Evolutionary conservation across 208 protist genomes (phyloP).

Genomic region (Trypanosomatidae sp.): DNA sequence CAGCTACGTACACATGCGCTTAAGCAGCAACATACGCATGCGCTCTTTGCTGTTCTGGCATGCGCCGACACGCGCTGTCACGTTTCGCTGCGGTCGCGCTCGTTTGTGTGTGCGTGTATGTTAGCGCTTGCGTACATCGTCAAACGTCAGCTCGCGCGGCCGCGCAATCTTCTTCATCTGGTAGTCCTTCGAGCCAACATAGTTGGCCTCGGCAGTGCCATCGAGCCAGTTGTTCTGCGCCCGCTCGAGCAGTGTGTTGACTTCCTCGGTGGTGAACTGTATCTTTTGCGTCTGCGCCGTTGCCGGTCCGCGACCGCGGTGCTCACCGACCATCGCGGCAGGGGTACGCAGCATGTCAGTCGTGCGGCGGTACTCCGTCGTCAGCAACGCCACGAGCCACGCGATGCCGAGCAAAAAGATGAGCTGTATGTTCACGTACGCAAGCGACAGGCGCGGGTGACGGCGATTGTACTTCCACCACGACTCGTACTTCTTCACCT

Average conservation of each 20-base stretch:
- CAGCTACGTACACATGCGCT: no score
- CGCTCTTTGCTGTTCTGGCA: no score
- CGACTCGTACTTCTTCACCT: constrained; percentile 75
- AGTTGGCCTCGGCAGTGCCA: constrained; percentile 54
- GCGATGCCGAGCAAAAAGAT: constrained; percentile 59
- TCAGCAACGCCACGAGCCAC: constrained; percentile 66
- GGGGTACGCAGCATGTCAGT: constrained; percentile 70
- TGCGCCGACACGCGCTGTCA: no score
- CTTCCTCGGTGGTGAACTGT: constrained; percentile 44
- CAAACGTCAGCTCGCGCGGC: constrained; percentile 67
- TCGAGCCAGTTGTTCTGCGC: constrained; percentile 80
- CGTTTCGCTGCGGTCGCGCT: no score
- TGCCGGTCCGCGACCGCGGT: constrained; percentile 49
- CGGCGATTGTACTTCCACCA: constrained; percentile 86
- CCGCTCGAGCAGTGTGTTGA: constrained; percentile 40
- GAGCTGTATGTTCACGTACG: constrained; percentile 78
- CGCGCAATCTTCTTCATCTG: constrained; percentile 74
- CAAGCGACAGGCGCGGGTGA: constrained; percentile 62
- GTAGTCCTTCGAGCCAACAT: constrained; percentile 82
- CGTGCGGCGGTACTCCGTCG: constrained; percentile 40
- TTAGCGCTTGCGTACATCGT: constrained; percentile 71
- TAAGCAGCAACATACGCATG: no score
- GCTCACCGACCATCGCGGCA: constrained; percentile 75
- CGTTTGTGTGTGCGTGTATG: no score
- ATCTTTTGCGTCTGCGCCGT: constrained; percentile 52